Conservation (phyloP, 148 eudicot species). For the Cornus kousa region DNA sequence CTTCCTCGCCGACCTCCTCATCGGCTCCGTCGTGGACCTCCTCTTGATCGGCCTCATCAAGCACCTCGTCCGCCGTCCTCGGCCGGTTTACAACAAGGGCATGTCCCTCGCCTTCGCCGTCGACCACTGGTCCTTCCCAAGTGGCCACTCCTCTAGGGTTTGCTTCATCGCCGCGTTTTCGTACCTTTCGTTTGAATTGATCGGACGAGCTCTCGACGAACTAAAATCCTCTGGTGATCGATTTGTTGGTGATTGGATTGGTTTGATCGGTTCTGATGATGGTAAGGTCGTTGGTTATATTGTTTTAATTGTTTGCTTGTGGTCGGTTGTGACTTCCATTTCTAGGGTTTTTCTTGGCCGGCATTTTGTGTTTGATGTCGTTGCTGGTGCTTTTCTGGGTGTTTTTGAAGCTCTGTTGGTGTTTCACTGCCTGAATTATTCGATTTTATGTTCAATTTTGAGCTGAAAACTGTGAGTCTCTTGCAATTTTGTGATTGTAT, state of each 20-base stretch:
- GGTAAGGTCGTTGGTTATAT: constrained; percentile 26
- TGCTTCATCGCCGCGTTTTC: constrained; percentile 42
- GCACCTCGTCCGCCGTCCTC: constrained; percentile 54
- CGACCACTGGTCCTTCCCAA: constrained; percentile 73
- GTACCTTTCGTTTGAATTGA: constrained; percentile 17
- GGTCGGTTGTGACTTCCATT: constrained; percentile 45
- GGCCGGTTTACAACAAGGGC: constrained; percentile 50
- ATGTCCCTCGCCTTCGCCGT: constrained; percentile 51
- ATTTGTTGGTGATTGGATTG: constrained; percentile 13
- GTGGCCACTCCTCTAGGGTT: constrained; percentile 61
- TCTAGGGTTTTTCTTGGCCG: constrained; percentile 69
- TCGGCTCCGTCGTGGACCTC: constrained; percentile 45
- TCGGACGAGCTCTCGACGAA: constrained; percentile 22
- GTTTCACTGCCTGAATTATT: constrained; percentile 26
- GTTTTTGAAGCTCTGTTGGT: constrained; percentile 46
- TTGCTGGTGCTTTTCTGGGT: constrained; percentile 54
- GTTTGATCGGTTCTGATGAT: constrained; percentile 10
- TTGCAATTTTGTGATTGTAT: background rate
- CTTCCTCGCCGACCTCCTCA: background rate
- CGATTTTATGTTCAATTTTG: background rate
- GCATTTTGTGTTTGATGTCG: constrained; percentile 61
- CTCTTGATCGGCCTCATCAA: constrained; percentile 46
- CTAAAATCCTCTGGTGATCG: background rate
- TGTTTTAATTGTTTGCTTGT: constrained; percentile 22
- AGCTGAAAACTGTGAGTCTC: no score